Evolutionary conservation across 2,329 filamentous ascomycete species (phyloP).

Genomic region (Fusarium globosum): DNA sequence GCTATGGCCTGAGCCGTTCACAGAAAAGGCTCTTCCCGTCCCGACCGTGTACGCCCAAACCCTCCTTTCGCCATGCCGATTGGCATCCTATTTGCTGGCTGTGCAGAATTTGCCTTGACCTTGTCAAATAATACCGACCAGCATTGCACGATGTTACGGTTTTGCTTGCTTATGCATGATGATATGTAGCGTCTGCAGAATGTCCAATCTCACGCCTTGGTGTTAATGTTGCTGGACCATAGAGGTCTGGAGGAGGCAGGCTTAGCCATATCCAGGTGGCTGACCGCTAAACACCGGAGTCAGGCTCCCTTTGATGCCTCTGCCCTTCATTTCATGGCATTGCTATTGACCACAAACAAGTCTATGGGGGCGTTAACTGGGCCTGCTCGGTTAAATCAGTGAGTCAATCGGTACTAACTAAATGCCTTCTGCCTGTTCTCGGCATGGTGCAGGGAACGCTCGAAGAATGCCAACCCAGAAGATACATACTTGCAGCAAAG

Average conservation of each 20-base stretch:
- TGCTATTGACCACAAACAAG: background rate
- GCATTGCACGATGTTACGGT: conserved; percentile 39
- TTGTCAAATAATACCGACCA: conserved; percentile 25
- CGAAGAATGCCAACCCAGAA: background rate
- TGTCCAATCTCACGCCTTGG: conserved; percentile 16
- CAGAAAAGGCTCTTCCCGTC: conserved; percentile 52
- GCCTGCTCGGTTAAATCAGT: background rate
- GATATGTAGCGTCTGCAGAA: conserved; percentile 20
- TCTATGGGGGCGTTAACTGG: background rate
- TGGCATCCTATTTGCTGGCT: conserved; percentile 19
- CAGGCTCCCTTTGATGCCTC: background rate
- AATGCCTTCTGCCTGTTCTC: background rate
- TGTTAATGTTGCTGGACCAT: conserved; percentile 9
- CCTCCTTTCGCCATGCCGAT: conserved; percentile 20
- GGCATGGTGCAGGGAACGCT: background rate
- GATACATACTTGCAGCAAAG: background rate
- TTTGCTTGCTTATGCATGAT: conserved; percentile 30
- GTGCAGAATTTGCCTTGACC: conserved; percentile 18
- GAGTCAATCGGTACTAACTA: background rate
- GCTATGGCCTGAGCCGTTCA: conserved; percentile 41
- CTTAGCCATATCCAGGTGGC: conserved; percentile 27
- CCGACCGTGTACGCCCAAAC: conserved; percentile 43
- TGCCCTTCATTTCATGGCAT: background rate
- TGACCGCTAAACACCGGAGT: conserved; percentile 25
- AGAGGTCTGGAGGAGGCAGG: conserved; percentile 8